Conservation (phyloP, 257 asterid species). For the Nicotiana paniculata region DNA sequence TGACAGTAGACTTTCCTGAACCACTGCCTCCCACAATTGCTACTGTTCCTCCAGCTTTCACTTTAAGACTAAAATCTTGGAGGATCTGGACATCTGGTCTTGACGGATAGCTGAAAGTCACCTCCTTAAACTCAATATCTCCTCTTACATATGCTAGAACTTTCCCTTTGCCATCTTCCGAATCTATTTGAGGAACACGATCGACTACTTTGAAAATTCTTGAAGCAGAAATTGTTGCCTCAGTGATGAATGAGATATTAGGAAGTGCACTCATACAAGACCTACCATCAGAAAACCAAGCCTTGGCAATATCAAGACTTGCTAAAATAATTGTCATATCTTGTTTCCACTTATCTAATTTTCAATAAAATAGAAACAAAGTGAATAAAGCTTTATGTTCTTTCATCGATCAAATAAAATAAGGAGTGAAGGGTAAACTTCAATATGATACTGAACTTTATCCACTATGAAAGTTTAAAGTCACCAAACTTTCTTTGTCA, state of each 20-base stretch:
- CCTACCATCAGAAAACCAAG: constrained; percentile 25
- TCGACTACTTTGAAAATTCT: constrained; percentile 51
- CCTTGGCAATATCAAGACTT: not conserved
- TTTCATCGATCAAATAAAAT: not conserved
- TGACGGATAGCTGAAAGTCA: constrained; percentile 63
- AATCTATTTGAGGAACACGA: constrained; percentile 43
- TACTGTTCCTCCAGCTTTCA: constrained; percentile 49
- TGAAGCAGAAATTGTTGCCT: constrained; percentile 44
- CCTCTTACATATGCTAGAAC: constrained; percentile 37
- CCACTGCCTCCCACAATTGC: constrained; percentile 87
- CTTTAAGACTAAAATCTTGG: constrained; percentile 43
- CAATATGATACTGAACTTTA: not conserved
- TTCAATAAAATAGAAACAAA: not conserved
- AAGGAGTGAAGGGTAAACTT: not conserved
- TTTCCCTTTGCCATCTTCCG: constrained; percentile 36
- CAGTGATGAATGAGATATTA: constrained; percentile 49
- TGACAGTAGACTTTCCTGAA: constrained; percentile 64
- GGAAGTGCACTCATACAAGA: constrained; percentile 66
- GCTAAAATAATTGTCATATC: not conserved
- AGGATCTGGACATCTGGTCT: constrained; percentile 45
- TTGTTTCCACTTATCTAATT: not conserved
- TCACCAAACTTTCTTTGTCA: too few species aligned
- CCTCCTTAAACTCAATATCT: constrained; percentile 59
- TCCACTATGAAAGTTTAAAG: not conserved
- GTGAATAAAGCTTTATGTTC: not conserved